A percentile compares a stretch with the other conserved stretches of the same genome.
These are phyloP conservation scores for Cytospora mali DNA, from an alignment of 2,329 filamentous ascomycete species.

Conservation along the genomic window DNA sequence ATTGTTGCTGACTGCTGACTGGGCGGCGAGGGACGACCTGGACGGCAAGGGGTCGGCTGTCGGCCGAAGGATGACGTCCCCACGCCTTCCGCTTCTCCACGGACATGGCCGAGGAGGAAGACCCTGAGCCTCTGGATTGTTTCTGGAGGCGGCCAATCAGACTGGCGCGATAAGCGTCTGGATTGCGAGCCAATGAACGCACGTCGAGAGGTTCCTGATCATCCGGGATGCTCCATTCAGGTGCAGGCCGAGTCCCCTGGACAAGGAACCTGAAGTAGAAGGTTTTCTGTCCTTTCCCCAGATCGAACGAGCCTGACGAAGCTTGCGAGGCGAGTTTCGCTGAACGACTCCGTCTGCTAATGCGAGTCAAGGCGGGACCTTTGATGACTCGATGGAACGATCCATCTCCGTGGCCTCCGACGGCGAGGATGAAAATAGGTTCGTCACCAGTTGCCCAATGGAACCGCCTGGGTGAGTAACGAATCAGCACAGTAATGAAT, in stretches of 20 bases:
- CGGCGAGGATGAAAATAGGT: no score
- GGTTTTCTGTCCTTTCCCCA: conserved; percentile 5
- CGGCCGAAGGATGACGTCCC: conserved; percentile 26
- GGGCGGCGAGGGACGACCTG: background rate
- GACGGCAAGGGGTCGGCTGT: conserved; percentile 23
- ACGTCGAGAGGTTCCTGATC: background rate
- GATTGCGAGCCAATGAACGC: conserved; percentile 2
- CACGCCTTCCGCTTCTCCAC: background rate
- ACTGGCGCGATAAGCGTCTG: conserved; percentile 22
- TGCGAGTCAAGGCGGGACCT: conserved; percentile 10
- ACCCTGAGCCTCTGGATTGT: conserved; percentile 8
- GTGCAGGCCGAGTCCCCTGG: conserved; percentile 9
- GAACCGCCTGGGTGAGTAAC: no score
- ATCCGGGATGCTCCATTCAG: conserved; percentile 10
- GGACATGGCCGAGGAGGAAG: conserved; percentile 27
- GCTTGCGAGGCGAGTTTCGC: background rate
- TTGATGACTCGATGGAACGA: conserved; percentile 11
- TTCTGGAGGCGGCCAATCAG: conserved; percentile 17
- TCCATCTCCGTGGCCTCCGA: conserved; percentile 1
- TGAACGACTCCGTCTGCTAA: background rate
- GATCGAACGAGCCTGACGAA: conserved; percentile 1
- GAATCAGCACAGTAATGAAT: no score
- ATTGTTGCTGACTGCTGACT: background rate
- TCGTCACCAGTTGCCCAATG: no score
- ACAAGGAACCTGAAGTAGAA: background rate